Percentiles rank a stretch among this genome's conserved stretches.
Conservation (phyloP, 208 protist genomes). For the Tritrichomonas musculus region DNA sequence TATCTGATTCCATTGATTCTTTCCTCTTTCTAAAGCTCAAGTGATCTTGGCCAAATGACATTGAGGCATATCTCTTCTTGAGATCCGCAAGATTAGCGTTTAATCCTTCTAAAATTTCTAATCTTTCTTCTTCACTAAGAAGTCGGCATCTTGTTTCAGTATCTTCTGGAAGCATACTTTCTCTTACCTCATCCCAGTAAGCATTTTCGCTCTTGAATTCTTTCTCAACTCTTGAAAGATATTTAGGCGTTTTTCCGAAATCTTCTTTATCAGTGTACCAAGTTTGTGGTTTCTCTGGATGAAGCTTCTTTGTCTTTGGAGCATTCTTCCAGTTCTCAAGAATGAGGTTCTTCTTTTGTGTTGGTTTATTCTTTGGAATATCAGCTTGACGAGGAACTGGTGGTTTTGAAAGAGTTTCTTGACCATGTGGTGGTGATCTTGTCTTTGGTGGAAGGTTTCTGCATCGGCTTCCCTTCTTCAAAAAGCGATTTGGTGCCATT, state of each 20-base stretch:
- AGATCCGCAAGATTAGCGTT: neutral
- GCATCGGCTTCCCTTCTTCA: neutral
- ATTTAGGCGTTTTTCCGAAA: neutral
- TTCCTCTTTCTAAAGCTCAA: neutral
- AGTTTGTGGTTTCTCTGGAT: slow-evolving; percentile 22
- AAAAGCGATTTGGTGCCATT: neutral
- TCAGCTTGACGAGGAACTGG: neutral
- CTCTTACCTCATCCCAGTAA: neutral
- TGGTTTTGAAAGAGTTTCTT: neutral
- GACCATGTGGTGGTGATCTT: neutral
- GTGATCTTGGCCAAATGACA: neutral
- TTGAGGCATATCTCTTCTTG: neutral
- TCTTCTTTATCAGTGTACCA: neutral
- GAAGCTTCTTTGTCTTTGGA: slow-evolving; percentile 7
- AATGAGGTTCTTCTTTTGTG: neutral
- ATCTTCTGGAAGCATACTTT: slow-evolving; percentile 3
- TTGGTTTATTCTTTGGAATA: neutral
- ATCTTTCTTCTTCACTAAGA: neutral
- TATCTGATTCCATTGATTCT: neutral
- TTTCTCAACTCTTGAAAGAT: neutral
- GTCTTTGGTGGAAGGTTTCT: neutral
- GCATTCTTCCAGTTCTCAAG: slow-evolving; percentile 16
- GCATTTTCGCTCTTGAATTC: neutral
- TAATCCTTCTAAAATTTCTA: neutral
- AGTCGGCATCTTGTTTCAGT: slow-evolving; percentile 2